These are phyloP conservation scores for Angomonas ambiguus DNA, from an alignment of 208 protist species.

Conservation along the genomic window DNA sequence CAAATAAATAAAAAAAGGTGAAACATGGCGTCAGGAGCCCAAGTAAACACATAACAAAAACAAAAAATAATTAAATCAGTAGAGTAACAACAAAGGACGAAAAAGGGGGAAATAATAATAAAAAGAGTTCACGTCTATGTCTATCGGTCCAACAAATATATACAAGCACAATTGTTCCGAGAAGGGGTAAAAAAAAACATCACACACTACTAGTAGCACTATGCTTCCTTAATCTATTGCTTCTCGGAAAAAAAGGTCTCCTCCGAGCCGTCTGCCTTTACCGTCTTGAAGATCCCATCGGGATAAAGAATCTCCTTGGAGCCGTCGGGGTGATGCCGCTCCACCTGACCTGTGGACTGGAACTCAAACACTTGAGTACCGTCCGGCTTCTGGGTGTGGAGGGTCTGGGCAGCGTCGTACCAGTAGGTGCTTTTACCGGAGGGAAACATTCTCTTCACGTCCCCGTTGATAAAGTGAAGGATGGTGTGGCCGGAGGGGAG, in stretches of 20 bases:
- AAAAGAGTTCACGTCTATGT: too few relatives aligned
- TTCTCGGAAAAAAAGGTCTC: conserved; percentile 77
- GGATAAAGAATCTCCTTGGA: conserved; percentile 93
- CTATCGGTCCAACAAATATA: neutral
- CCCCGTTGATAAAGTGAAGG: conserved; percentile 90
- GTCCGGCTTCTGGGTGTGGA: conserved; percentile 84
- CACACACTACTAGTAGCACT: neutral
- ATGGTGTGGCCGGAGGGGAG: conserved; percentile 78
- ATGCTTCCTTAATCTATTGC: neutral
- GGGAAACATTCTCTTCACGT: conserved; percentile 87
- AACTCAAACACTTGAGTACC: conserved; percentile 90
- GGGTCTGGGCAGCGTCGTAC: conserved; percentile 90
- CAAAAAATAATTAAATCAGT: neutral
- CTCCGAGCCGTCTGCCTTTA: conserved; percentile 71
- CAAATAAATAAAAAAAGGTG: neutral
- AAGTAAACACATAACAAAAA: neutral
- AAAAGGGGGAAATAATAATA: conserved; percentile 3
- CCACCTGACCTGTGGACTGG: conserved; percentile 80
- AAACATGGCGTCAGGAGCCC: neutral
- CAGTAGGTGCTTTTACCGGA: conserved; percentile 90
- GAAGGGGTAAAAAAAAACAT: neutral
- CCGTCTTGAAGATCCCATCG: conserved; percentile 88
- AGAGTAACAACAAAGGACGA: neutral
- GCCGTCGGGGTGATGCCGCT: conserved; percentile 86
- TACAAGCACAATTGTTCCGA: neutral